Base-by-base conservation (phyloP, 805 yeast genomes). In the Starmerella ratchasimensis region DNA sequence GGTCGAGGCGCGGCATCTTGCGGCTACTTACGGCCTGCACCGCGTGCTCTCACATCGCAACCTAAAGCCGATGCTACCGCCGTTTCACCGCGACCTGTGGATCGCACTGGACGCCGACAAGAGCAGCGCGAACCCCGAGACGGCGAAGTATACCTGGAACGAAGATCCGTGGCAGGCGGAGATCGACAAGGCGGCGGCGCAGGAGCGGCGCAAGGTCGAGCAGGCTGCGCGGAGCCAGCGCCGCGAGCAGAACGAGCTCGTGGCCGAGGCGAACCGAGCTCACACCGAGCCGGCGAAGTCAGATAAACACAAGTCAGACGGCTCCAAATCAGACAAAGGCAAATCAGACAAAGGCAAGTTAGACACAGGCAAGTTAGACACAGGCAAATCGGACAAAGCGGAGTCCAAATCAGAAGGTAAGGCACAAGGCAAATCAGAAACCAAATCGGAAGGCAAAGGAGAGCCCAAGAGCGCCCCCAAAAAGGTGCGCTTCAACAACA, bases 21-120 rank as follows among this genome's bases (percentile, higher is more conserved):
- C 88, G 0, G 96, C 98, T 0, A 84, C 96, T 0, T 81, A 78
- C 47, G 90, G 88, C 0, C 57, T 88, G 44, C 86, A 74, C 54
- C 64, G 94, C 25, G 67, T 88, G 15, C 76, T 86, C 26, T 80
- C 74, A 43, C 76, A 76, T 48, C 84, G 84, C 49, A 84, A 82
- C 53, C 56, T 88, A 58, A 80, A 80, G 43, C 76, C 86, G 86
- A 77, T 83, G 51, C 64, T 88, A 11, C 97, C 97, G 0, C 72
- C 76, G 3, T 74, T 77, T 23, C 94, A 82, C 54, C 74, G 82
- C 45, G 71, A 71, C 34, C 63, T 81, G 20, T 88, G 97, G 97
- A 57, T 65, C 17, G 72, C 69, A 16, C 59, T 88, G 41, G 94
- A 81, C 38, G 65, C 62, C 5, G 71, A 67, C 41, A 64, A 93